phyloP scores from a whole-genome alignment of 2,329 filamentous ascomycete genomes.

The Pyrenochaeta sp. region DNA sequence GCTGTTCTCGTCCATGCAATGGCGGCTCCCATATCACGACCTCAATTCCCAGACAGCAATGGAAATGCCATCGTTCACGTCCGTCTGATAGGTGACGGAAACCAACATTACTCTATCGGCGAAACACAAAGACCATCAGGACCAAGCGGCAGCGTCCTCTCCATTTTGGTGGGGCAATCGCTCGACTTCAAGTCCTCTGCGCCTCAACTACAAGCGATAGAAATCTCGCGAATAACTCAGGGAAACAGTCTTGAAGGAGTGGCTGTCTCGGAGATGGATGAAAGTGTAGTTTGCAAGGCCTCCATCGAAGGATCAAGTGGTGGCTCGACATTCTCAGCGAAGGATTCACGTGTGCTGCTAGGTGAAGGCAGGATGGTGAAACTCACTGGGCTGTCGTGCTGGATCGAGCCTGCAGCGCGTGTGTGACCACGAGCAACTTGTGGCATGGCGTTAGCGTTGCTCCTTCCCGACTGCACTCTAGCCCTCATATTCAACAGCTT shows the following conservation, averaged over 20 bases:
- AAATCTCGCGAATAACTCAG: slow-evolving; percentile 16
- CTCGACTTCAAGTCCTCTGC: slow-evolving; percentile 28
- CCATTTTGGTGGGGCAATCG: slow-evolving; percentile 25
- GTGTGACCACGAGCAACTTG: background rate
- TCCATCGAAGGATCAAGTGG: slow-evolving; percentile 11
- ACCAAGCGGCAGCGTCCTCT: slow-evolving; percentile 18
- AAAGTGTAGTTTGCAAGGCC: slow-evolving; percentile 22
- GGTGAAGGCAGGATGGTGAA: slow-evolving; percentile 18
- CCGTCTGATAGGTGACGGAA: slow-evolving; percentile 16
- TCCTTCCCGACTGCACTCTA: background rate
- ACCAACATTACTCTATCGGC: slow-evolving; percentile 15
- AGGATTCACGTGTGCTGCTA: slow-evolving; percentile 14
- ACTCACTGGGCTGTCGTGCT: slow-evolving; percentile 22
- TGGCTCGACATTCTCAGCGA: slow-evolving; percentile 14
- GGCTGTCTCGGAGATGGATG: slow-evolving; percentile 13
- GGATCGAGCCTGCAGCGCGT: background rate
- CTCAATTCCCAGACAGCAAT: background rate
- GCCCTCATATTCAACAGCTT: background rate
- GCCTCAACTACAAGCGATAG: slow-evolving; percentile 23
- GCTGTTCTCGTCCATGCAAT: slow-evolving; percentile 8
- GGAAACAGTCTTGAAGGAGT: slow-evolving; percentile 11
- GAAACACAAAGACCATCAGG: slow-evolving; percentile 13
- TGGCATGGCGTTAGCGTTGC: slow-evolving; percentile 13
- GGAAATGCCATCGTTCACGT: slow-evolving; percentile 3
- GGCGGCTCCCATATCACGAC: slow-evolving; percentile 12